A percentile compares a stretch with the other conserved stretches of the same genome.
phyloP scores from a whole-genome alignment of 169 alveolate species.

The Amoebophrya sp. region DNA sequence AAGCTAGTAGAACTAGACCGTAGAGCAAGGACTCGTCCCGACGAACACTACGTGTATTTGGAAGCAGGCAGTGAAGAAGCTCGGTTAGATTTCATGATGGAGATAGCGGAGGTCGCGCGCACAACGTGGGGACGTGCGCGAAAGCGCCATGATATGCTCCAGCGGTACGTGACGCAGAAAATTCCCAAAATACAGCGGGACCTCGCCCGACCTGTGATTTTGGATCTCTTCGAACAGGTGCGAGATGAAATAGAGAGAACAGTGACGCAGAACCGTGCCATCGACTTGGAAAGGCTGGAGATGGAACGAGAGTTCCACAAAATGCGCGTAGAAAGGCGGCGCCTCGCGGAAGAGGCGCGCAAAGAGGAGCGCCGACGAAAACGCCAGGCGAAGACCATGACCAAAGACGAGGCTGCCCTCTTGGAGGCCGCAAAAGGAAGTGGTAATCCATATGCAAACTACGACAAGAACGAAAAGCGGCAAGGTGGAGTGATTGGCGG shows the following conservation, averaged over 20 bases:
- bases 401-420: background rate
- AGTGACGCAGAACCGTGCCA: background rate
- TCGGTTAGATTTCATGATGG: background rate
- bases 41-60: background rate
- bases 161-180: background rate
- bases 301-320: slow-evolving; percentile 3
- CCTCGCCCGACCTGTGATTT: background rate
- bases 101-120: background rate
- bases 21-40: no score
- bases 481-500: slow-evolving; percentile 2
- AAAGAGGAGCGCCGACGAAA: background rate
- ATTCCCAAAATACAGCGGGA: background rate
- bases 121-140: background rate
- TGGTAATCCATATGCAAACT: background rate
- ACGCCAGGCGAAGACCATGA: background rate
- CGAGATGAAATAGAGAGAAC: background rate
- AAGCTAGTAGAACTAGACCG: no score
- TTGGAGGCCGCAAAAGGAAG: background rate
- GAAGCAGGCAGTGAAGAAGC: background rate
- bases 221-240: background rate
- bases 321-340: background rate
- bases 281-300: slow-evolving; percentile 4
- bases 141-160: background rate
- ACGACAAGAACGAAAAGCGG: background rate
- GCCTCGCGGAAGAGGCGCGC: background rate